Evolutionary conservation across 2,329 filamentous ascomycete genomes (phyloP).

Genomic region (Sporothrix euskadiensis): DNA sequence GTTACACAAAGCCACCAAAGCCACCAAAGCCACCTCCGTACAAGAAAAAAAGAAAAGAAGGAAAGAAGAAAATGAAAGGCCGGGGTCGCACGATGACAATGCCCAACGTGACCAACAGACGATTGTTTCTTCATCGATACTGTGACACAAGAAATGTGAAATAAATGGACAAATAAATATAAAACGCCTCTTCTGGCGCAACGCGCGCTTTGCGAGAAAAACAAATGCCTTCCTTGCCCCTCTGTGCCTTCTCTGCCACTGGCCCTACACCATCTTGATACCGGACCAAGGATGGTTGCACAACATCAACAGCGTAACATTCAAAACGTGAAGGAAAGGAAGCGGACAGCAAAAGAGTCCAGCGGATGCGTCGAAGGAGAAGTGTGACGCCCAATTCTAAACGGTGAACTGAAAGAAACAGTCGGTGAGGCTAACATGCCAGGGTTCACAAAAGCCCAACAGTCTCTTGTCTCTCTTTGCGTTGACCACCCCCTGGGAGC

Average conservation of each 20-base stretch:
- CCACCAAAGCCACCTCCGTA: background rate
- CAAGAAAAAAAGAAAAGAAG: background rate
- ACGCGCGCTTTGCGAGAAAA: conserved; percentile 6
- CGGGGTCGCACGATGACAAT: background rate
- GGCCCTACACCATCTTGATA: too few relatives aligned
- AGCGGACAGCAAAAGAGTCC: background rate
- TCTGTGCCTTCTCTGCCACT: background rate
- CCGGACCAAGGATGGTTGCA: background rate
- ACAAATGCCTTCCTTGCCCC: background rate
- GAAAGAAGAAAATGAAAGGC: background rate
- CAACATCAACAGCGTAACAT: background rate
- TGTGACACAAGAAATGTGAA: background rate
- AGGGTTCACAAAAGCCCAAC: background rate
- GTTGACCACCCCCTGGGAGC: background rate
- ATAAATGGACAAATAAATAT: too few relatives aligned
- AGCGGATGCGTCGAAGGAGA: background rate
- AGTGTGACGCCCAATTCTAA: background rate
- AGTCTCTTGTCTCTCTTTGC: background rate
- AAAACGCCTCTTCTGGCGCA: background rate
- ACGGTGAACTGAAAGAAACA: background rate
- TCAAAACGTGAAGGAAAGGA: background rate
- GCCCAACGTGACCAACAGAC: background rate
- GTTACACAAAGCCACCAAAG: background rate
- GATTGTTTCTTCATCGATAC: background rate
- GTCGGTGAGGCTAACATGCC: background rate